phyloP scores from a whole-genome alignment of 2,329 filamentous ascomycete genomes.

The Bipolaris victoriae region DNA sequence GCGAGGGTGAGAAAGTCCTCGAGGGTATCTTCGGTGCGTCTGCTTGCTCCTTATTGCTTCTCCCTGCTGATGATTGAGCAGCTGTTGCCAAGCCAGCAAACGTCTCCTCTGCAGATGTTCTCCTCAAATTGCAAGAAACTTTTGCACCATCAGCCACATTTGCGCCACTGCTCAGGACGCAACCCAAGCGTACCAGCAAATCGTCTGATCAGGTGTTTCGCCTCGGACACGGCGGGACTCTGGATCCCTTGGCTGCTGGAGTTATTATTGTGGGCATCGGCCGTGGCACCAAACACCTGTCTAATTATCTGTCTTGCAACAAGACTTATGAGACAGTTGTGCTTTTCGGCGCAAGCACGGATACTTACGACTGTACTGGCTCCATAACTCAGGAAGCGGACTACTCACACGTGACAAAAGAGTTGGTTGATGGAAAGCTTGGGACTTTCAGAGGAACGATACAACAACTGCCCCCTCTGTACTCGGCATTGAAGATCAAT shows the following conservation, averaged over 20 bases:
- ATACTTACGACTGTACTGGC: conserved; percentile 39
- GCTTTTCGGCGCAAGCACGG: conserved; percentile 39
- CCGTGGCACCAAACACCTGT: conserved; percentile 38
- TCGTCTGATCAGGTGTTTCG: conserved; percentile 31
- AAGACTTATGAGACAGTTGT: conserved; percentile 41
- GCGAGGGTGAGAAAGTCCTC: conserved; percentile 12
- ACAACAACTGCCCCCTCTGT: conserved; percentile 35
- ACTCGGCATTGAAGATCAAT: conserved; percentile 40
- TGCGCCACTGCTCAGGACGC: conserved; percentile 20
- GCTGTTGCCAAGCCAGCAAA: conserved; percentile 32
- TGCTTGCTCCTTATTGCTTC: too few species aligned
- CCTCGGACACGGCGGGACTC: conserved; percentile 41
- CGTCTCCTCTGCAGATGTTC: conserved; percentile 32
- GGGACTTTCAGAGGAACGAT: conserved; percentile 30
- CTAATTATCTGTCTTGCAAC: conserved; percentile 33
- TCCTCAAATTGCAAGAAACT: conserved; percentile 30
- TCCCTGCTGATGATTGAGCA: conserved; percentile 7
- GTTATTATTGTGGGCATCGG: conserved; percentile 42
- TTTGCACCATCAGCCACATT: conserved; percentile 30
- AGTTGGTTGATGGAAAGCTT: conserved; percentile 28
- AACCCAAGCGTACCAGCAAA: conserved; percentile 32
- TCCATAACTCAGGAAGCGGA: conserved; percentile 18
- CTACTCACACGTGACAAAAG: conserved; percentile 25
- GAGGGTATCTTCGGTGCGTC: conserved; percentile 35
- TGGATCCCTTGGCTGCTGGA: conserved; percentile 40